Evolutionary conservation across 2,329 filamentous ascomycete genomes (phyloP), one percentile per base, ranked within the genome.

Genomic region (Aspergillus fischeri): DNA sequence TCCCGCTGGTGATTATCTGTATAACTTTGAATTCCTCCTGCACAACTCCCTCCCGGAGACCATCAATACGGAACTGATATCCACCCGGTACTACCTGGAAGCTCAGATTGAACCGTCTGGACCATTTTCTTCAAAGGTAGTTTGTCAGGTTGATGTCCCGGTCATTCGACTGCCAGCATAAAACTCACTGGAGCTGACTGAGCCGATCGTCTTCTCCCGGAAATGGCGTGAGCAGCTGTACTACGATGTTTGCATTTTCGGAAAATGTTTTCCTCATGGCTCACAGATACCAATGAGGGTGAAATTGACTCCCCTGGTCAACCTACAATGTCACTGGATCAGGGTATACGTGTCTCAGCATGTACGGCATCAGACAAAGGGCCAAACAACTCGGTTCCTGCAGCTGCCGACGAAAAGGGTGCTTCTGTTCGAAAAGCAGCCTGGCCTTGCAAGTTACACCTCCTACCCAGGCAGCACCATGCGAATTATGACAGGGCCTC

Each of bases 181-280:
- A 73, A 85, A 92, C 49, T 96, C 92, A 0, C 79, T 96, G 25
- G 92, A 97, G 73, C 91, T 91, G 73, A 88, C 92, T 28, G 92
- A 97, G 70, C 92, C 92, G 2, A 96, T 97, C 66, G 92, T 92
- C 10, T 96, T 97, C 68, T 93, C 90, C 62, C 83, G 92, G 20
- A 92, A 91, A 60, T 97, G 92, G 92, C 92, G 96, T 71, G 92
- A 97, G 65, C 92, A 96, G 69, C 80, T 97, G 32, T 91, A 95
- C 68, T 97, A 97, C 75, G 92, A 97, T 67, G 96, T 96, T 65
- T 88, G 96, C 70, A 96, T 97, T 54, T 96, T 92, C 1, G 92
- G 92, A 54, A 96, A 96, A 80, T 95, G 92, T 0, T 97, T 97
- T 59, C 91, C 92, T 0, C 83, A 97, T 21, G 92, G 92, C 17